These are phyloP conservation scores for Hordeum vulgare DNA, from an alignment of 176 grass and related monocot species.

Conservation along the genomic window MorexV3_pseudomolecules_assembly NC_058522.1:550110805-550111304, in stretches of 20 bases:
- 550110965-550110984: neutral
- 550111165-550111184: constrained; percentile 42
- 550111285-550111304: neutral
- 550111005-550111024: too few relatives aligned
- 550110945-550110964: neutral
- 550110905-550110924: neutral
- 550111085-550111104: neutral
- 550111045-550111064: neutral
- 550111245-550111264: constrained; percentile 70
- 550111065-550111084: neutral
- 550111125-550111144: constrained; percentile 46
- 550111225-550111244: constrained; percentile 80
- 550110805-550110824: neutral
- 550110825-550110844: neutral
- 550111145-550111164: constrained; percentile 80
- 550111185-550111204: constrained; percentile 14
- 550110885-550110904: neutral
- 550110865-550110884: neutral
- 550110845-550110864: neutral
- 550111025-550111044: neutral
- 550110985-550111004: neutral
- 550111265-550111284: constrained; percentile 48
- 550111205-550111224: constrained; percentile 41
- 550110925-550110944: neutral
- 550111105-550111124: neutral